These are phyloP conservation scores for Sclerotiophoma versabilis DNA, from an alignment of 2,329 filamentous ascomycete species.

Conservation along the genomic window DNA sequence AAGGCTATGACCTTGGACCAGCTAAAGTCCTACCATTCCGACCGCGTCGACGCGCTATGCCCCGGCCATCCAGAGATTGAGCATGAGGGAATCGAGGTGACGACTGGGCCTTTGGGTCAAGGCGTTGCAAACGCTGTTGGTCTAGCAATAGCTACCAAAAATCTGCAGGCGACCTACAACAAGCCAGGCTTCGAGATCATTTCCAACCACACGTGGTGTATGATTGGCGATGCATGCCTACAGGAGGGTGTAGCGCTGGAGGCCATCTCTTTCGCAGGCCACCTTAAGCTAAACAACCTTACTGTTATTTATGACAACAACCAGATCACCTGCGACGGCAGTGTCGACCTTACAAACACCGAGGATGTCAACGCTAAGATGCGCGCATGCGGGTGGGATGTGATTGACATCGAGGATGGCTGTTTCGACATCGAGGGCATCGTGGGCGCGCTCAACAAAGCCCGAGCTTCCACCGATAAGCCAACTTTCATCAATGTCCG, in stretches of 20 bases:
- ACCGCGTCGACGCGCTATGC: constrained; percentile 58
- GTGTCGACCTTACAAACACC: constrained; percentile 61
- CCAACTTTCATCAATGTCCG: constrained; percentile 66
- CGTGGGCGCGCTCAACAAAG: constrained; percentile 56
- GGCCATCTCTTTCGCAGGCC: constrained; percentile 64
- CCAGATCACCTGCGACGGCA: constrained; percentile 66
- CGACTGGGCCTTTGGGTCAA: constrained; percentile 66
- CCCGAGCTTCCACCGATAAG: constrained; percentile 55
- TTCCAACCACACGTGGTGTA: constrained; percentile 63
- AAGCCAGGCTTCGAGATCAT: constrained; percentile 58
- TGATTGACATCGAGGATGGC: constrained; percentile 62
- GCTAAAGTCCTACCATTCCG: constrained; percentile 63
- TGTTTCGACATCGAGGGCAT: constrained; percentile 59
- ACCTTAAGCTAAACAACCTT: constrained; percentile 64
- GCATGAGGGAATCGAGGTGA: constrained; percentile 64
- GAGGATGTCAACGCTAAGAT: constrained; percentile 67
- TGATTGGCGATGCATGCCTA: constrained; percentile 65
- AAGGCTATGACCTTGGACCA: constrained; percentile 64
- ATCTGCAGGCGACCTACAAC: constrained; percentile 63
- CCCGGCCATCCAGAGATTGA: constrained; percentile 66
- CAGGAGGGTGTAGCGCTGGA: constrained; percentile 66
- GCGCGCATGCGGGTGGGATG: constrained; percentile 63
- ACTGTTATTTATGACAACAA: constrained; percentile 68
- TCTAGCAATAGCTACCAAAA: constrained; percentile 64
- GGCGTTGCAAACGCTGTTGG: constrained; percentile 68